Evolutionary conservation across 176 grass and related monocot genomes (phyloP).

Genomic region (Cymbopogon citratus): DNA sequence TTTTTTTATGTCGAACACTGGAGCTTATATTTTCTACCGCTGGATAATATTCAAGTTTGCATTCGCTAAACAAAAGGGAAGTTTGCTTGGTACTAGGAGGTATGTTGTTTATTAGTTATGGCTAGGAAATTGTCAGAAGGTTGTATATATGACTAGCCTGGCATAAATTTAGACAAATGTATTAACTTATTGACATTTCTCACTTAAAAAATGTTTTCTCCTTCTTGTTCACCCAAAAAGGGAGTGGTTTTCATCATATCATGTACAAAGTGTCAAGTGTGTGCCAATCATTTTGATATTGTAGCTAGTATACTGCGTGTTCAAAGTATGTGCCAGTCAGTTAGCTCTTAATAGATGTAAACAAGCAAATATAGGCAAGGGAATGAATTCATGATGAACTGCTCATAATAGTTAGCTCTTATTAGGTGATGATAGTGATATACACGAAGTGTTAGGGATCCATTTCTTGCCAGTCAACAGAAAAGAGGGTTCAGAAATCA

Average conservation of each 20-base stretch:
- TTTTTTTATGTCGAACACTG: not conserved
- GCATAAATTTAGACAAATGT: not conserved
- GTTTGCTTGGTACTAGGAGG: not conserved
- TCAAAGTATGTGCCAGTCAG: not conserved
- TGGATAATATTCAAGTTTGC: not conserved
- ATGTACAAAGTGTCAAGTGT: not conserved
- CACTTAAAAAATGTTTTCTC: not conserved
- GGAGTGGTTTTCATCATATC: not conserved
- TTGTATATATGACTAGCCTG: not conserved
- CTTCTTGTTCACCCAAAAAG: not conserved
- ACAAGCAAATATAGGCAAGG: not conserved
- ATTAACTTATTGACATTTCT: not conserved
- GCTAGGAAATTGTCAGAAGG: not conserved
- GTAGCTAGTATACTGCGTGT: not conserved
- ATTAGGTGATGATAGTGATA: not conserved
- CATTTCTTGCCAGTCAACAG: not conserved
- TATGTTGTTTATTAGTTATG: not conserved
- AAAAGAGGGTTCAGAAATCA: not conserved
- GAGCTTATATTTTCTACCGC: not conserved
- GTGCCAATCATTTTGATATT: slow-evolving; percentile 5
- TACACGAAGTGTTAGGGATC: not conserved
- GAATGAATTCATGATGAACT: not conserved
- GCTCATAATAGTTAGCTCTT: not conserved
- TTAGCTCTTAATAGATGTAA: not conserved
- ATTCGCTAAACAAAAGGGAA: not conserved